These are phyloP conservation scores for Oenanthe javanica DNA, from an alignment of 140 eudicot genomes.

Conservation along the genomic window DNA sequence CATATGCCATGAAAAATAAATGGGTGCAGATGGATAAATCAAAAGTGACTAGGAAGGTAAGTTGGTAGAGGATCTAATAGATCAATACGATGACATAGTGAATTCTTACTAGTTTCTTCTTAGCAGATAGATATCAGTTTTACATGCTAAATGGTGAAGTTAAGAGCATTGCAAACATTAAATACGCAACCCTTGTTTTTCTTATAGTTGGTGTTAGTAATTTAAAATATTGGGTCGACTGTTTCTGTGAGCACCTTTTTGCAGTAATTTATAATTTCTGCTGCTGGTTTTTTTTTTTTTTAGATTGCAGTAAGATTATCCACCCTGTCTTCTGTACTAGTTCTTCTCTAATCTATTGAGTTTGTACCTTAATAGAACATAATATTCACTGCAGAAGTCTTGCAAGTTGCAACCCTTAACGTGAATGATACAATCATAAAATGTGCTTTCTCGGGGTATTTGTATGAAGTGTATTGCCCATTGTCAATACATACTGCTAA, in stretches of 20 bases:
- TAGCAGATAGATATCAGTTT: background rate
- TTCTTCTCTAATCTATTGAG: background rate
- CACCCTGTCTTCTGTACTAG: background rate
- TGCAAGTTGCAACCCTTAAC: background rate
- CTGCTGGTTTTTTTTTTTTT: background rate
- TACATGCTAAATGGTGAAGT: background rate
- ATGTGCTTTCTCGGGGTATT: background rate
- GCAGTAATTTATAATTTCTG: background rate
- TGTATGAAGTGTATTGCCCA: background rate
- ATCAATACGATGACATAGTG: background rate
- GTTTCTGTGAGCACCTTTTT: background rate
- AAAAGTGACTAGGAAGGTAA: slow-evolving; percentile 66
- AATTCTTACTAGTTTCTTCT: background rate
- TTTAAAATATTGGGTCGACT: background rate
- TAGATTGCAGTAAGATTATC: background rate
- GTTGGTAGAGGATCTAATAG: background rate
- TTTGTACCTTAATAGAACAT: no score
- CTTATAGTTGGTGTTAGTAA: background rate
- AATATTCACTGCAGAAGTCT: background rate
- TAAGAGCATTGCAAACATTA: background rate
- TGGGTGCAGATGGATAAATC: slow-evolving; percentile 82
- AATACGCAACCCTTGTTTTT: background rate
- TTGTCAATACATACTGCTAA: background rate
- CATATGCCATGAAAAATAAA: slow-evolving; percentile 69
- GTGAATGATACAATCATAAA: background rate